A percentile compares a stretch with the other conserved stretches of the same genome.
Conservation (phyloP, 2,329 filamentous ascomycete genomes). For the Clarireedia monteithiana region DNA sequence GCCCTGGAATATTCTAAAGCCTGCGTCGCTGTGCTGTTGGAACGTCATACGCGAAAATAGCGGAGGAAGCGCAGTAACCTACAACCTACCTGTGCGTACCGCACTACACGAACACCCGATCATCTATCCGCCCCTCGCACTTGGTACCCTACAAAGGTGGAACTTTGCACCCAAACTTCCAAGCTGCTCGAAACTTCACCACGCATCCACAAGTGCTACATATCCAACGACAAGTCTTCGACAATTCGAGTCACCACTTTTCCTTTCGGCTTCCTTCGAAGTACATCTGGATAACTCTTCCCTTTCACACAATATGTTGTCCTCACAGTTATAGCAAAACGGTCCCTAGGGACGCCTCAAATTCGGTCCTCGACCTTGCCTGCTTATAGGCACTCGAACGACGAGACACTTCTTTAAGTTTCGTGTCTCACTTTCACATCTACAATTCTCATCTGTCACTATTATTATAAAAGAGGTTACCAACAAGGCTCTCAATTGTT, state of each 20-base stretch:
- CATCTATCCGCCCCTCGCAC: too few relatives aligned
- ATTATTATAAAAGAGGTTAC: background rate
- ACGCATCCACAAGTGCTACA: background rate
- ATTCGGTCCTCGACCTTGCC: slow-evolving; percentile 15
- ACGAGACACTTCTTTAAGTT: slow-evolving; percentile 1
- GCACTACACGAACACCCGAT: too few relatives aligned
- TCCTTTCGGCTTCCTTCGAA: slow-evolving; percentile 3
- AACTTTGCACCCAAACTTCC: background rate
- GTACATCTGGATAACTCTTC: slow-evolving; percentile 17
- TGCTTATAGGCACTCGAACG: slow-evolving; percentile 10
- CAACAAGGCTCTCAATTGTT: background rate
- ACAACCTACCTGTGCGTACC: too few relatives aligned
- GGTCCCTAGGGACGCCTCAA: slow-evolving; percentile 39
- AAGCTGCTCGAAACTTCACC: background rate
- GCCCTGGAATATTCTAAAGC: too few relatives aligned
- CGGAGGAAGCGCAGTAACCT: too few relatives aligned
- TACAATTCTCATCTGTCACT: background rate
- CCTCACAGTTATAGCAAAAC: slow-evolving; percentile 32
- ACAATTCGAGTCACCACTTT: background rate
- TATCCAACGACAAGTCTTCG: background rate
- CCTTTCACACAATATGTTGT: slow-evolving; percentile 23
- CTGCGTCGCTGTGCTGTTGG: too few relatives aligned
- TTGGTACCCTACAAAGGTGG: background rate
- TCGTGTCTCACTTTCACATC: background rate
- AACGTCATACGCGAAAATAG: too few relatives aligned